Evolutionary conservation across 208 protist genomes (phyloP).

Genomic region (Wallacemonas rigidus): DNA sequence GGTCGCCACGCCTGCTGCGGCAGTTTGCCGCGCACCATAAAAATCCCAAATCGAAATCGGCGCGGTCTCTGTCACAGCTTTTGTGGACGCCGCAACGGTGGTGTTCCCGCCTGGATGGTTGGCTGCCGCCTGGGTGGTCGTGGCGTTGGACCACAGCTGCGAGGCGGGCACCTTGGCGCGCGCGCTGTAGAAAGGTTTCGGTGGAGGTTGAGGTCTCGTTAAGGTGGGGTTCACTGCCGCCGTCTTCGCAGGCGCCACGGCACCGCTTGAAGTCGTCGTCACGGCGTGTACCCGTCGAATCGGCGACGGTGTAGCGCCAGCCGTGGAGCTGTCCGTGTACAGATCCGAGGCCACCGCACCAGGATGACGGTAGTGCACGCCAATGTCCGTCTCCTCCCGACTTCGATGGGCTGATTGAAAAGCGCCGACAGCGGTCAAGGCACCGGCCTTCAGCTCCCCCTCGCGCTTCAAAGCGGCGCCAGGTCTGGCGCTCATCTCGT

Average conservation of each 20-base stretch:
- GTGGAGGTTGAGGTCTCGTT: not conserved
- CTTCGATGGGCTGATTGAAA: not conserved
- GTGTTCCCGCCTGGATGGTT: not conserved
- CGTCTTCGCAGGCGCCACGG: no score
- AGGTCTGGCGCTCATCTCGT: not conserved
- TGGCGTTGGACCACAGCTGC: slow-evolving; percentile 6
- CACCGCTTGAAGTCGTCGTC: no score
- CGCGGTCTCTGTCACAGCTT: no score
- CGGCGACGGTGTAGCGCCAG: not conserved
- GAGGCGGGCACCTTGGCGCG: not conserved
- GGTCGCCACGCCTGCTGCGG: not conserved
- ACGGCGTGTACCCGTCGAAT: not conserved
- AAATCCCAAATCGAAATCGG: no score
- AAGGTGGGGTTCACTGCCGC: no score
- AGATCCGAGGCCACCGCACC: not conserved
- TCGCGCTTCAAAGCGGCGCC: not conserved
- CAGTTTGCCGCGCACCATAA: not conserved
- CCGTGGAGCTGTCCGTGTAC: slow-evolving; percentile 1
- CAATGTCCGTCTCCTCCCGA: slow-evolving; percentile 4
- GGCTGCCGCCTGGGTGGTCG: not conserved
- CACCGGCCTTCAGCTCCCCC: not conserved
- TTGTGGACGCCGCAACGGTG: not conserved
- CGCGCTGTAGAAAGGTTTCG: not conserved
- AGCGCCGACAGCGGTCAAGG: not conserved
- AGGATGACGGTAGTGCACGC: slow-evolving; percentile 14